A percentile compares a stretch with the other conserved stretches of the same genome.
phyloP scores from a whole-genome alignment of 768 basidiomycete genomes.

The Tricholoma hemisulphureum region DNA sequence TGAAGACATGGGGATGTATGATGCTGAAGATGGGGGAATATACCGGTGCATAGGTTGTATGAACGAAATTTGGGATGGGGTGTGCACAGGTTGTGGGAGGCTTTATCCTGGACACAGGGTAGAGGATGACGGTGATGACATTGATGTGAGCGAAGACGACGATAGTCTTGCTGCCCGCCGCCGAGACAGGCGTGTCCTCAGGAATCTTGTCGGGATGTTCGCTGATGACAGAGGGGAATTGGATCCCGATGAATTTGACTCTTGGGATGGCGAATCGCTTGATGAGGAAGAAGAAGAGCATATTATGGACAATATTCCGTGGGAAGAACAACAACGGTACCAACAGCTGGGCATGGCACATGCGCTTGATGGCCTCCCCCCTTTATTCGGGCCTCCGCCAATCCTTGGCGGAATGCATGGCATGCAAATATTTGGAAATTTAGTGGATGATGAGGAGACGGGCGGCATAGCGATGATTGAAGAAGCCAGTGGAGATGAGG shows the following conservation, averaged over 20 bases:
- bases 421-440: not conserved
- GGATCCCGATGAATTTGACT: not conserved
- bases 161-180: not conserved
- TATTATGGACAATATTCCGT: not conserved
- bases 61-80: slow-evolving; percentile 74
- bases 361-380: not conserved
- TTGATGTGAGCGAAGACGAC: slow-evolving; percentile 1
- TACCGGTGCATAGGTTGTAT: slow-evolving; percentile 73
- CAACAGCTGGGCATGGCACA: slow-evolving; percentile 9
- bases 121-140: slow-evolving; percentile 40
- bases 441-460: slow-evolving; percentile 15
- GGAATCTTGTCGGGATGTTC: slow-evolving; percentile 1
- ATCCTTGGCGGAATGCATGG: not conserved
- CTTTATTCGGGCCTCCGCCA: not conserved
- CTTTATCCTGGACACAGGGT: slow-evolving; percentile 54
- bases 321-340: not conserved
- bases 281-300: slow-evolving; percentile 14
- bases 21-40: slow-evolving; percentile 74
- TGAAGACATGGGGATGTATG: slow-evolving; percentile 60
- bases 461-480: slow-evolving; percentile 8
- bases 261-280: not conserved
- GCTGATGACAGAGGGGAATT: not conserved
- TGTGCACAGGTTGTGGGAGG: slow-evolving; percentile 62
- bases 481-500: slow-evolving; percentile 22
- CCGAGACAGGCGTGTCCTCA: not conserved